Conservation (phyloP, 2,329 filamentous ascomycete genomes). For the Rasamsonia emersonii region DNA sequence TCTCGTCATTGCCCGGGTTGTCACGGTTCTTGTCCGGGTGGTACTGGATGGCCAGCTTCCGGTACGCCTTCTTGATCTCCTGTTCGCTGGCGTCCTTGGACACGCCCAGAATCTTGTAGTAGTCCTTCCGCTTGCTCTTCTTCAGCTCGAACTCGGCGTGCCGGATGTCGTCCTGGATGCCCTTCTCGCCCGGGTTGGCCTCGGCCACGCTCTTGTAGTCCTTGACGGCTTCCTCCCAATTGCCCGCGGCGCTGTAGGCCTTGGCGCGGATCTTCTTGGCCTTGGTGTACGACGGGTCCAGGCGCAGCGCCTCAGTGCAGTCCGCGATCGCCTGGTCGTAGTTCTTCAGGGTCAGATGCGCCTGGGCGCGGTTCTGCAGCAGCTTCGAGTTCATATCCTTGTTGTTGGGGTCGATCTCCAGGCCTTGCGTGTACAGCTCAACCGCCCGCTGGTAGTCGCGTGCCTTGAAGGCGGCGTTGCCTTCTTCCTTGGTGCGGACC, state of each 20-base stretch:
- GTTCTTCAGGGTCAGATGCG: slow-evolving; percentile 69
- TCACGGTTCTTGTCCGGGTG: slow-evolving; percentile 94
- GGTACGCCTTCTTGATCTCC: slow-evolving; percentile 94
- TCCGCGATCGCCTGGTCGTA: slow-evolving; percentile 75
- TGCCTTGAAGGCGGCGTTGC: slow-evolving; percentile 82
- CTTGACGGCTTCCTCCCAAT: slow-evolving; percentile 84
- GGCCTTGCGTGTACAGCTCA: slow-evolving; percentile 71
- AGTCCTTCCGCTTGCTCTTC: slow-evolving; percentile 95
- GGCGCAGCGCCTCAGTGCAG: slow-evolving; percentile 71
- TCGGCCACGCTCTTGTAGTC: slow-evolving; percentile 85
- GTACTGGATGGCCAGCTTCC: slow-evolving; percentile 85
- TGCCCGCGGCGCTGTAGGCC: slow-evolving; percentile 71
- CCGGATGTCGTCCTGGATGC: slow-evolving; percentile 73
- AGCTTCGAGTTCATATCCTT: slow-evolving; percentile 92
- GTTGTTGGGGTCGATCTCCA: slow-evolving; percentile 80
- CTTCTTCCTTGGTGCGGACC: slow-evolving; percentile 87
- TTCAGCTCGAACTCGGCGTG: slow-evolving; percentile 92
- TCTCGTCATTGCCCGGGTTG: slow-evolving; percentile 71
- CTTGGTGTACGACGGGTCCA: slow-evolving; percentile 81
- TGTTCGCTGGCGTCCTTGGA: slow-evolving; percentile 74
- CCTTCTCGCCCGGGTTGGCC: slow-evolving; percentile 69
- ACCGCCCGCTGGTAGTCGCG: slow-evolving; percentile 72
- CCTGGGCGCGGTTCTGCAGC: slow-evolving; percentile 84
- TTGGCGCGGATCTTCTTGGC: slow-evolving; percentile 91
- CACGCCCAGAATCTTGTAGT: slow-evolving; percentile 93